Conservation (phyloP, 2,329 filamentous ascomycete species). For the Fusarium tupiense region DNA sequence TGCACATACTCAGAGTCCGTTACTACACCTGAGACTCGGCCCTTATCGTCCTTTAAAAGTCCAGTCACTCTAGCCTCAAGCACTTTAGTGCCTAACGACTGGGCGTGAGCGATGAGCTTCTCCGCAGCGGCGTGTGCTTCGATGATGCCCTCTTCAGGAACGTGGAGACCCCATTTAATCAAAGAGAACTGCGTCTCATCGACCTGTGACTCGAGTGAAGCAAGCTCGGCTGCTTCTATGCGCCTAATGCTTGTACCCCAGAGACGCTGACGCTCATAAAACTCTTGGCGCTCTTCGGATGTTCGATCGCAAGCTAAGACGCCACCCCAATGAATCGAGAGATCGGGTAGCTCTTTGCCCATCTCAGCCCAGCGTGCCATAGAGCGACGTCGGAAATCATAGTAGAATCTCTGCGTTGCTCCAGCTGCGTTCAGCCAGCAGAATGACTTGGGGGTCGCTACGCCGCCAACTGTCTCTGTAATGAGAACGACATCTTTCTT, state of each 20-base stretch:
- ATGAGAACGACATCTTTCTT: not conserved
- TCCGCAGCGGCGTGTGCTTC: slow-evolving; percentile 13
- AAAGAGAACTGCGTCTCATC: not conserved
- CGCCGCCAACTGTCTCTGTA: not conserved
- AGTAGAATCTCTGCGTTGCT: not conserved
- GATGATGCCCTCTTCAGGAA: slow-evolving; percentile 15
- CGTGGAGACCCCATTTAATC: slow-evolving; percentile 7
- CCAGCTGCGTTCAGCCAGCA: slow-evolving; percentile 27
- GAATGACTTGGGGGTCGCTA: not conserved
- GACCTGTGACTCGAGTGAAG: not conserved
- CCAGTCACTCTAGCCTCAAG: not conserved
- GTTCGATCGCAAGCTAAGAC: slow-evolving; percentile 6
- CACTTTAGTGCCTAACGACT: not conserved
- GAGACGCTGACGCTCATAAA: not conserved
- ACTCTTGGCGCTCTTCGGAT: not conserved
- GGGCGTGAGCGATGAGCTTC: not conserved
- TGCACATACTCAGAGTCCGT: not conserved
- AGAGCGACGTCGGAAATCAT: slow-evolving; percentile 17
- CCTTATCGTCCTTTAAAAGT: not conserved
- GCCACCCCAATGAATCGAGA: slow-evolving; percentile 17
- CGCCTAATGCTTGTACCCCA: not conserved
- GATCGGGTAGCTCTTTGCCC: not conserved
- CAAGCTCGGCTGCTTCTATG: not conserved
- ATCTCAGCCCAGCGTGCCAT: slow-evolving; percentile 21
- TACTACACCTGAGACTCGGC: not conserved